Base-by-base conservation (phyloP, 352 stramenopile genomes). In the Pythium brachiatum region DNA sequence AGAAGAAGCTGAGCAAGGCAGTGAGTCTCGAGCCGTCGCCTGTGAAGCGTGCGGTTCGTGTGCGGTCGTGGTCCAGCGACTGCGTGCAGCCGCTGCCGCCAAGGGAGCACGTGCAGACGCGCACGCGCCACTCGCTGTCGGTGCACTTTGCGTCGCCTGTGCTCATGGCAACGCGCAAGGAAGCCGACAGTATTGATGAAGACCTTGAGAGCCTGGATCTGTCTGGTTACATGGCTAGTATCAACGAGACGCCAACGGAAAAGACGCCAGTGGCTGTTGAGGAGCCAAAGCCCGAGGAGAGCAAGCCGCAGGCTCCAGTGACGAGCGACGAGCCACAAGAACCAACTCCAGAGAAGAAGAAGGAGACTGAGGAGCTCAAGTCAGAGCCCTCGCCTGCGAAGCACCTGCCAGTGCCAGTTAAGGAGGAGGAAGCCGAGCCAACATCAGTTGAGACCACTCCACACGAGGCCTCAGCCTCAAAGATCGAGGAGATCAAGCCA, bases 141-240 rank as follows among this genome's bases (percentile, higher is more conserved):
- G 60, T 67, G 12, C 60, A 67, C 60, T 67, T 67, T 41, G 60
- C 60, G 8, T 67, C 53, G 43, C 60, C 60, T 29, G 60, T 60
- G 32, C 43, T 67, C 31, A 62, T 38, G n/a, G 60, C 36, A 27
- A 34, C 48, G 11, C 32, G 47, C 29, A 47, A 32, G 25, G 47
- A 60, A 9, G 15, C 34, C 21, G 60, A 60, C 13, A 21, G 53
- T 31, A 43, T 56, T 23, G 23, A 56, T 23, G 20, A 46, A 13
- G 60, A 66, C 21, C 20, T 66, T 44, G 59, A 53, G 41, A 52
- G 39, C 31, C 50, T 66, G 20, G 59, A 66, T 13, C 29, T 66
- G 16, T 47, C 59, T 13, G 25, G 55, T 16, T 60, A 57, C n/a
- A 20, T 66, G 18, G 38, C 16, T 18, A 66, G 48, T 38, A 59